Base-by-base conservation (phyloP, 192 early-diverging fungal genomes). In the Coemansia sp. region DNA sequence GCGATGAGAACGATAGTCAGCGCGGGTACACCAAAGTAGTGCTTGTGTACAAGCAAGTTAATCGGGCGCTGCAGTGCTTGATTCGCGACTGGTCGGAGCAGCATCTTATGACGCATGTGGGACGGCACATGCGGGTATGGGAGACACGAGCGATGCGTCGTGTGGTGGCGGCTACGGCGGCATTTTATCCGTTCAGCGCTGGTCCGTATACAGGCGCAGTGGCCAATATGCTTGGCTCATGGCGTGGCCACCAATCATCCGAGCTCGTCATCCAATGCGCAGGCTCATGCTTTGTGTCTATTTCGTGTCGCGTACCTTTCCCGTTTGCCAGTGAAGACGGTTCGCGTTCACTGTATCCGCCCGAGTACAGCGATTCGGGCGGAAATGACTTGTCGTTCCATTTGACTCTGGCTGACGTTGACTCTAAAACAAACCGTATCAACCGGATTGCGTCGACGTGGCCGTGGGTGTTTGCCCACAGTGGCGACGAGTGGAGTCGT, bases 51-150 rank as follows among this genome's bases (percentile, higher is more conserved):
- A 63, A 67, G 62, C 72, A 73, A 15, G 72, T 80, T 1, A 69
- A 29, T 35, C 67, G 68, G n/a, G 77, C 77, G 21, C 21, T 80
- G 49, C 77, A 71, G 62, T 62, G 77, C 47, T 62, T 80, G 47
- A 80, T 80, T 17, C 63, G 77, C 3, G 77, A 80, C 58, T 80
- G 77, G 77, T 67, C 77, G 2, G 77, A 80, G 72, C 77, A 74
- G 32, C 77, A 80, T 19, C 49, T 80, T 38, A 80, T 80, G 77
- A 65, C 72, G n/a, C 77, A 80, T 25, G 61, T 80, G 23, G 72
- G 61, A 15, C 77, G 77, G 9, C 60, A 80, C n/a, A 62, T 80
- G 67, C 53, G 57, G 14, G 62, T 52, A 9, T 80, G 77, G 77
- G 77, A 80, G 77, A 68, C 69, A 53, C 60, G 63, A 11, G 38